Base-by-base conservation (phyloP, 169 alveolate genomes). In the Plasmodium adleri region DNA sequence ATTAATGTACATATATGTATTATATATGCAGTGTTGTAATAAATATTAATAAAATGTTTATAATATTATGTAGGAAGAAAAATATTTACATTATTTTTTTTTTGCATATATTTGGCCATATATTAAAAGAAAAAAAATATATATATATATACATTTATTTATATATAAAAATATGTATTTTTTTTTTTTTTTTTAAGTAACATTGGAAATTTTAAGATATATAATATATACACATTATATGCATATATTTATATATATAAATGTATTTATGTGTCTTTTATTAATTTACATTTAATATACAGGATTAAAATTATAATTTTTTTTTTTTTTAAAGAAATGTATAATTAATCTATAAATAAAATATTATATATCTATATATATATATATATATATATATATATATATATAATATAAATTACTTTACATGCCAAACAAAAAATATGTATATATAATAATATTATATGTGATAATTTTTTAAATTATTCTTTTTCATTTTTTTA, bases 141-240 rank as follows among this genome's bases (percentile, higher is more conserved):
- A 56, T 74, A 49, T 49, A 58, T 74, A 39, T 59, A 74, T 39
- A 32, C 3, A 32, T 74, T 74, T 58, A 63, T 74, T 74, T 58
- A 32, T 56, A 39, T 39, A 58, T 62, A 8, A 70, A 8, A 47
- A 49, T 63, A 76, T 64, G 45, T 76, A 10, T n/a, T 58, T 26
- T 26, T 58, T n/a, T 73, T 8, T 43, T 24, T 64, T 66, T 66
- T 76, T 76, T 63, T 76, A 76, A 63, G 76, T 76, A 49, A 32
- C 15, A 64, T 43, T 64, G 75, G 60, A 56, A 49, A 43, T 59
- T 74, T 74, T 74, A 59, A 74, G 60, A 28, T 45, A 58, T 15
- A 74, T 74, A 74, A 49, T 32, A 32, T 32, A 32, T 32, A 32
- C 45, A 32, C 45, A 32, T 32, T 32, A 32, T 32, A 32, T 32